These are phyloP conservation scores for Suillus clintonianus DNA, from an alignment of 768 basidiomycete species.

Conservation along the genomic window DNA sequence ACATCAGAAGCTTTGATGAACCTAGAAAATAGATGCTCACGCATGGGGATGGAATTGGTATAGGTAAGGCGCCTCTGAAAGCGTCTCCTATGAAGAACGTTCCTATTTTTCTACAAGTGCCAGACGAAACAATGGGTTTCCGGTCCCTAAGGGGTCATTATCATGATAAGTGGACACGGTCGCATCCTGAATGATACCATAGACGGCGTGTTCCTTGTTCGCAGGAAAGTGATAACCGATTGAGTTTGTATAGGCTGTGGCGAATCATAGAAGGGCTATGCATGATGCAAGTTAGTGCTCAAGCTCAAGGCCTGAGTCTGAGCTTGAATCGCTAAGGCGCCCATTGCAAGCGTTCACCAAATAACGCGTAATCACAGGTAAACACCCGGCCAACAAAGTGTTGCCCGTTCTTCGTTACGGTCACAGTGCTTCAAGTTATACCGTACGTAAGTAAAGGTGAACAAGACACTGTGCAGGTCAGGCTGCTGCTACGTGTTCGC, in stretches of 20 bases:
- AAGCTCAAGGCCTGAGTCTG: no score
- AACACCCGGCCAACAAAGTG: background rate
- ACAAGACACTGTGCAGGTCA: background rate
- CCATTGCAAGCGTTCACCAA: background rate
- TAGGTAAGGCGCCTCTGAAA: conserved; percentile 40
- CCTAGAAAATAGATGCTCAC: background rate
- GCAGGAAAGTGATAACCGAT: no score
- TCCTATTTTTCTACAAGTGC: conserved; percentile 26
- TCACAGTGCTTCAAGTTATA: no score
- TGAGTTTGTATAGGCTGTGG: no score
- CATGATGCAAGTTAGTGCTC: no score
- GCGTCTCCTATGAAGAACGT: conserved; percentile 48
- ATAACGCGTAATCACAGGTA: background rate
- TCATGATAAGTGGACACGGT: conserved; percentile 20
- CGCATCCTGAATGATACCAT: conserved; percentile 21
- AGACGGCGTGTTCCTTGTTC: conserved; percentile 15
- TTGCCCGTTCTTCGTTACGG: no score
- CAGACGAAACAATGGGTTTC: conserved; percentile 29
- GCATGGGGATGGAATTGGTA: conserved; percentile 35
- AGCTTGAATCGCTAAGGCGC: no score
- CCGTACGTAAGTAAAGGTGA: background rate
- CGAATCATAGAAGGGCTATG: no score
- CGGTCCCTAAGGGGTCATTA: conserved; percentile 31
- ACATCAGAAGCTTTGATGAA: background rate
- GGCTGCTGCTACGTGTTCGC: background rate